phyloP scores from a whole-genome alignment of 176 grass and related monocot species.

The Typha latifolia region DNA sequence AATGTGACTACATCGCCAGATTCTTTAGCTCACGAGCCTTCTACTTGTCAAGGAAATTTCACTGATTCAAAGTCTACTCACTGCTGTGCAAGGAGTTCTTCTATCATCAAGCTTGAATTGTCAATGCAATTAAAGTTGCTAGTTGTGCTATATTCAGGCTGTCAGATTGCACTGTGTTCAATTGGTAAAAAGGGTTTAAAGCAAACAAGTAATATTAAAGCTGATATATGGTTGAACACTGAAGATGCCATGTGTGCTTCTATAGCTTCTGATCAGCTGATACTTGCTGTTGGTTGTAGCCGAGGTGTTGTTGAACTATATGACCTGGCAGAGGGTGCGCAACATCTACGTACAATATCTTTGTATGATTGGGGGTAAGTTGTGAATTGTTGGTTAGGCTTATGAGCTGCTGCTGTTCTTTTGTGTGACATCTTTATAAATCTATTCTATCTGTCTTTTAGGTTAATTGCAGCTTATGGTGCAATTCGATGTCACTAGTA shows the following conservation, averaged over 20 bases:
- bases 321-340: conserved; percentile 61
- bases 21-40: conserved; percentile 42
- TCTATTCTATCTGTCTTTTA: not conserved
- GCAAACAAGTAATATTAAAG: conserved; percentile 47
- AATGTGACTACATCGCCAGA: conserved; percentile 30
- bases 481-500: no score
- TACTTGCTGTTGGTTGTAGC: conserved; percentile 86
- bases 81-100: conserved; percentile 55
- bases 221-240: conserved; percentile 67
- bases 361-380: conserved; percentile 94
- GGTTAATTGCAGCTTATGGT: not conserved
- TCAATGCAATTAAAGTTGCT: conserved; percentile 67
- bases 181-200: conserved; percentile 82
- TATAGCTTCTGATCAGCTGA: conserved; percentile 82
- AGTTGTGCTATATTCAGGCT: conserved; percentile 65
- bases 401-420: not conserved
- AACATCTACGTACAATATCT: conserved; percentile 75
- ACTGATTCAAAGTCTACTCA: conserved; percentile 27
- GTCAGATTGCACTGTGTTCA: conserved; percentile 77
- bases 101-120: conserved; percentile 66
- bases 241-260: conserved; percentile 70
- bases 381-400: not conserved
- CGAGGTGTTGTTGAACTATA: conserved; percentile 91
- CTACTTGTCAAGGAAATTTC: conserved; percentile 29
- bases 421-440: not conserved